A percentile compares a stretch with the other conserved stretches of the same genome.
These are phyloP conservation scores for Pistacia integerrima DNA, from an alignment of 345 rosid species.

Conservation along the genomic window DNA sequence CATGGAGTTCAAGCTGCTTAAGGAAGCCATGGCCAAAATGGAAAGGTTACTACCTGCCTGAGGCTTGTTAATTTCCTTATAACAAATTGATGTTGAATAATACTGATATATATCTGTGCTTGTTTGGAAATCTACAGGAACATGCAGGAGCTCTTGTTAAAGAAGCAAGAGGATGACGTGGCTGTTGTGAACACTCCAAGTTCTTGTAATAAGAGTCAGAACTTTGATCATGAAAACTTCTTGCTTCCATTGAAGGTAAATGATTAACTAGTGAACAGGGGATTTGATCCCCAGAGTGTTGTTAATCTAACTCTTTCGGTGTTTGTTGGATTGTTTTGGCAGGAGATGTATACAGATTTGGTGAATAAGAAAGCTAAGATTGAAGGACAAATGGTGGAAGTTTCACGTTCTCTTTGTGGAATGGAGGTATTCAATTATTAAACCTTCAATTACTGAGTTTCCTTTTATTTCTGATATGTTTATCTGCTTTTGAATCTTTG, in stretches of 20 bases:
- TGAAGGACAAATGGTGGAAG: neutral
- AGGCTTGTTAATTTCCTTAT: too few species aligned
- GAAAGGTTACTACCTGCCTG: too few species aligned
- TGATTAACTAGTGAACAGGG: slow-evolving; percentile 35
- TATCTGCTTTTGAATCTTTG: too few species aligned
- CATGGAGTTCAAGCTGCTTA: too few species aligned
- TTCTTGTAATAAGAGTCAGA: slow-evolving; percentile 42
- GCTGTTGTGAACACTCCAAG: slow-evolving; percentile 45
- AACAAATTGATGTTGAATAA: too few species aligned
- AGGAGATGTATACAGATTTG: too few species aligned
- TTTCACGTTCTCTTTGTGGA: neutral
- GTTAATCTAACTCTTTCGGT: slow-evolving; percentile 53
- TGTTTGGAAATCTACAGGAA: slow-evolving; percentile 28
- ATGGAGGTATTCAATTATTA: slow-evolving; percentile 42
- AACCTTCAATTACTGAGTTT: neutral
- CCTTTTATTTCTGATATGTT: neutral
- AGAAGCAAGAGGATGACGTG: slow-evolving; percentile 50
- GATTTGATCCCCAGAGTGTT: slow-evolving; percentile 34
- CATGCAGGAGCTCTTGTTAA: too few species aligned
- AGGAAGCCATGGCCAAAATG: too few species aligned
- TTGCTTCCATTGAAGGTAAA: slow-evolving; percentile 39
- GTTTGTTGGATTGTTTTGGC: neutral
- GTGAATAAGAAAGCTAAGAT: too few species aligned
- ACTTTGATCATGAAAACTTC: slow-evolving; percentile 38
- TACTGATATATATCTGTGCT: slow-evolving; percentile 13